A percentile compares a stretch with the other conserved stretches of the same genome.
These are phyloP conservation scores for Metschnikowia kofuensis DNA, from an alignment of 805 yeast species.

Conservation along the genomic window DNA sequence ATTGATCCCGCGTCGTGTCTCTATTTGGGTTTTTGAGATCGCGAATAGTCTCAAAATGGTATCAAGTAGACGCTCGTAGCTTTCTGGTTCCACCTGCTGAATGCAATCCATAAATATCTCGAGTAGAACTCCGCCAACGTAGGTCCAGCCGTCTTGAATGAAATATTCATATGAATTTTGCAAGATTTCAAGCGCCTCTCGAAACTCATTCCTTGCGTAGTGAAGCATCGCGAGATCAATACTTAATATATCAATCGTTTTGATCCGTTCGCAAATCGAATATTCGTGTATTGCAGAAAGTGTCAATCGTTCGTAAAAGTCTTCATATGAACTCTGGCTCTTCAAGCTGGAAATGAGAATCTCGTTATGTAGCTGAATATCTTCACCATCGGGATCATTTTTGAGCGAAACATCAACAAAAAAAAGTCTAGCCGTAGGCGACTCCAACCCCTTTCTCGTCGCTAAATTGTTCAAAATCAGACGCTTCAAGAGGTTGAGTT, in stretches of 20 bases:
- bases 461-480: constrained; percentile 22
- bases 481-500: constrained; percentile 47
- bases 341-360: constrained; percentile 16
- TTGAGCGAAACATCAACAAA: constrained; percentile 11
- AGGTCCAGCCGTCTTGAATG: constrained; percentile 68
- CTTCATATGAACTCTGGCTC: constrained; percentile 21
- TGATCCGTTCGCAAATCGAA: constrained; percentile 48
- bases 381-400: not conserved
- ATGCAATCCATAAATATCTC: constrained; percentile 69
- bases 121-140: constrained; percentile 63
- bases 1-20: constrained; percentile 24
- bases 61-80: constrained; percentile 28
- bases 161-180: constrained; percentile 69
- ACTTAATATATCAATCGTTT: constrained; percentile 70
- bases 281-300: constrained; percentile 54
- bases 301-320: constrained; percentile 49
- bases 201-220: constrained; percentile 53
- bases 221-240: constrained; percentile 76
- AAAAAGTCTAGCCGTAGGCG: constrained; percentile 23
- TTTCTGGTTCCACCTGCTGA: constrained; percentile 33
- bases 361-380: constrained; percentile 12
- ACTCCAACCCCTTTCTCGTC: constrained; percentile 5
- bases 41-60: constrained; percentile 43
- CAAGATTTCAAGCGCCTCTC: constrained; percentile 59
- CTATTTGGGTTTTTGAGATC: constrained; percentile 20